Evolutionary conservation across 2,329 filamentous ascomycete species (phyloP).

Genomic region (Penicillium sp.): DNA sequence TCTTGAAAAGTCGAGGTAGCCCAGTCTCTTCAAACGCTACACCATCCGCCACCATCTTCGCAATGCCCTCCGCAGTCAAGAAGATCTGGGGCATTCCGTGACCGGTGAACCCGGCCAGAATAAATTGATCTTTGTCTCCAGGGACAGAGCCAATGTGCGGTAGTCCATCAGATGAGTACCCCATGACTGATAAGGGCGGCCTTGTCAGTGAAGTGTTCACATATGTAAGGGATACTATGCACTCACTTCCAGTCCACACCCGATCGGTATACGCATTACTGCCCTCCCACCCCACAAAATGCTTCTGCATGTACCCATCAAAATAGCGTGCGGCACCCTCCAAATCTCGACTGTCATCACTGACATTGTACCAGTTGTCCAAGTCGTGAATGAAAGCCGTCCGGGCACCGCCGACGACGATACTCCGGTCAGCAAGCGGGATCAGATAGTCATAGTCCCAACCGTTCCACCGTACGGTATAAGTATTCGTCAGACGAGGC

Average conservation of each 20-base stretch:
- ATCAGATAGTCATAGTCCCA: constrained; percentile 70
- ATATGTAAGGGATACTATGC: background rate
- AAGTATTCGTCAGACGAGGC: constrained; percentile 49
- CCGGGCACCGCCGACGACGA: constrained; percentile 65
- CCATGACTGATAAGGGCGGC: constrained; percentile 48
- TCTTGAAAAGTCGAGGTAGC: constrained; percentile 36
- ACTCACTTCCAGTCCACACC: constrained; percentile 41
- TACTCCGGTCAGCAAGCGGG: constrained; percentile 53
- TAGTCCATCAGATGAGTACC: constrained; percentile 52
- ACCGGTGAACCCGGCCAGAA: constrained; percentile 64
- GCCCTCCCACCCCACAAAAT: constrained; percentile 40
- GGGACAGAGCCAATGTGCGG: constrained; percentile 56
- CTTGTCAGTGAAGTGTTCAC: background rate
- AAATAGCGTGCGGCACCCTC: constrained; percentile 44
- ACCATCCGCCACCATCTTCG: constrained; percentile 52
- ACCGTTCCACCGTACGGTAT: constrained; percentile 60
- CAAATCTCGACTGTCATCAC: constrained; percentile 53
- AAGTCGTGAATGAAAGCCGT: constrained; percentile 40
- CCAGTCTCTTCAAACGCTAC: constrained; percentile 28
- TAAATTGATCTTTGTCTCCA: constrained; percentile 51
- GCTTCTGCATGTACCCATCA: constrained; percentile 41
- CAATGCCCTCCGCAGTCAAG: constrained; percentile 60
- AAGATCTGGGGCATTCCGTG: constrained; percentile 68
- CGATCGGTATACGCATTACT: constrained; percentile 33
- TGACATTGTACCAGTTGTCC: constrained; percentile 49